phyloP scores from a whole-genome alignment of 208 protist genomes.

The Entamoeba invadens region DNA sequence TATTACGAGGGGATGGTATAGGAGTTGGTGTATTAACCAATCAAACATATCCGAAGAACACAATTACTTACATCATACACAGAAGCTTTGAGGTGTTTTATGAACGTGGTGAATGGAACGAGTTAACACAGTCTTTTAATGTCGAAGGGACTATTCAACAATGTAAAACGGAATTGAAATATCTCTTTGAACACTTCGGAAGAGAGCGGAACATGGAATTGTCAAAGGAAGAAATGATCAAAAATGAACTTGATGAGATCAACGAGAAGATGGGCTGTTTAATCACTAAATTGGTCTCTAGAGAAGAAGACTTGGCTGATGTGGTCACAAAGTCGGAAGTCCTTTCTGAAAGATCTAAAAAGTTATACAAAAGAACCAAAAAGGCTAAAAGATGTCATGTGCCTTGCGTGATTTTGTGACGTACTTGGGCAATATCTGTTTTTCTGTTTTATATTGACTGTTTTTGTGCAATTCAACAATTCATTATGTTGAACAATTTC shows the following conservation, averaged over 20 bases:
- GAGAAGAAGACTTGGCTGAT: not conserved
- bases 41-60: not conserved
- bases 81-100: not conserved
- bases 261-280: not conserved
- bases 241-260: not conserved
- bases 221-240: not conserved
- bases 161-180: not conserved
- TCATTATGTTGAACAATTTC: too few species aligned
- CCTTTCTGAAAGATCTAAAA: not conserved
- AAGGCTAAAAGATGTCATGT: not conserved
- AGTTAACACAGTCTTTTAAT: not conserved
- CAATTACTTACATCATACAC: not conserved
- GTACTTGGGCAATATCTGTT: too few species aligned
- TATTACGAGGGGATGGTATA: not conserved
- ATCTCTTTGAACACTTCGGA: not conserved
- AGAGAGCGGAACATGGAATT: not conserved
- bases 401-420: too few species aligned
- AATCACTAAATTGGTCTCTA: not conserved
- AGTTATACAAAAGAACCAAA: not conserved
- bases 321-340: not conserved
- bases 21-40: not conserved
- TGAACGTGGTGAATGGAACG: not conserved
- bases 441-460: too few species aligned
- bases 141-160: not conserved
- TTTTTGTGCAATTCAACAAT: too few species aligned